A percentile compares a stretch with the other conserved stretches of the same genome.
Conservation (phyloP, 1,284 basidiomycete species). For the Ganoderma lingzhi region DNA sequence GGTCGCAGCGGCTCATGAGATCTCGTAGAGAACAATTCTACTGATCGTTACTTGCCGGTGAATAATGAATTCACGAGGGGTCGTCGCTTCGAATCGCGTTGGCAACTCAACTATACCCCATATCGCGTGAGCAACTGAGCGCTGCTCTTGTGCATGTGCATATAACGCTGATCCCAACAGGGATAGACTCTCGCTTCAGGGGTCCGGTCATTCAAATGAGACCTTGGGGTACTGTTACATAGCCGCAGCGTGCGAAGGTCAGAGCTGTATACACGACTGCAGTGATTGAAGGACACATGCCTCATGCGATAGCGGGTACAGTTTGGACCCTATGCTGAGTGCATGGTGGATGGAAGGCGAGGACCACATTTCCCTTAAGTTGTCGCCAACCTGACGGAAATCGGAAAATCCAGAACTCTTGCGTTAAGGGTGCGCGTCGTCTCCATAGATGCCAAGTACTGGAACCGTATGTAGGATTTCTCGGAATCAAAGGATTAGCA, state of each 20-base stretch:
- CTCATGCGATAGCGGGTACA: not conserved
- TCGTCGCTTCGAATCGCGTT: not conserved
- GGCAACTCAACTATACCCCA: not conserved
- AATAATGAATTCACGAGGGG: not conserved
- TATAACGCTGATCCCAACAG: not conserved
- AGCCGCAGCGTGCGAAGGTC: not conserved
- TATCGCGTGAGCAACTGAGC: not conserved
- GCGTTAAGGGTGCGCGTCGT: not conserved
- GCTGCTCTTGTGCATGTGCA: not conserved
- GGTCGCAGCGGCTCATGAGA: slow-evolving; percentile 13
- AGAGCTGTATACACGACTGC: not conserved
- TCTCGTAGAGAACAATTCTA: not conserved
- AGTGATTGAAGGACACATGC: not conserved
- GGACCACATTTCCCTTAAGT: not conserved
- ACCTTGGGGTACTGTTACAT: not conserved
- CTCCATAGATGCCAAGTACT: slow-evolving; percentile 4
- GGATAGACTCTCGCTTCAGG: slow-evolving; percentile 2
- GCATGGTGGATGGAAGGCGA: not conserved
- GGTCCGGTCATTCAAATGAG: not conserved
- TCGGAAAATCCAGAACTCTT: not conserved
- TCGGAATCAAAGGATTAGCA: not conserved
- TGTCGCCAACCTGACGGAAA: not conserved
- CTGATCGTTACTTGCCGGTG: not conserved
- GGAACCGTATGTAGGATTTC: not conserved
- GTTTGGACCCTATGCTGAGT: not conserved